A percentile compares a stretch with the other conserved stretches of the same genome.
phyloP scores from a whole-genome alignment of 371 early-diverging fungal genomes.

The Mucor irregularis region DNA sequence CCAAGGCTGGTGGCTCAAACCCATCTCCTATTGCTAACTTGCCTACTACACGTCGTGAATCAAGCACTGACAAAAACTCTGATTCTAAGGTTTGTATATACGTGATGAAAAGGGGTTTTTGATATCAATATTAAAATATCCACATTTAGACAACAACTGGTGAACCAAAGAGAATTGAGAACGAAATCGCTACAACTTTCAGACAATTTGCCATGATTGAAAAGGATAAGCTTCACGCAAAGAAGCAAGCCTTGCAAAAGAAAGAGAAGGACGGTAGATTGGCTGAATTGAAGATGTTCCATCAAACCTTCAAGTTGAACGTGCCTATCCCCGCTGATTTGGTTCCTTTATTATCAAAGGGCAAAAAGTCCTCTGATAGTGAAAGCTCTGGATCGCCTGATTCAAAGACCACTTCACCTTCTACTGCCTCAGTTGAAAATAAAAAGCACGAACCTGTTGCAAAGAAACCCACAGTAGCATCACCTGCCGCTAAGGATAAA shows the following conservation, averaged over 20 bases:
- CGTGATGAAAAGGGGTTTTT: too few relatives aligned
- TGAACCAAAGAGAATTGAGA: constrained; percentile 36
- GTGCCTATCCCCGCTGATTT: constrained; percentile 79
- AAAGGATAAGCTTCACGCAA: constrained; percentile 79
- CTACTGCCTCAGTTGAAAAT: background rate
- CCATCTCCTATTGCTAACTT: constrained; percentile 39
- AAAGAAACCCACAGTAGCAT: background rate
- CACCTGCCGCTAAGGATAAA: background rate
- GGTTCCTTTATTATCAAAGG: constrained; percentile 67
- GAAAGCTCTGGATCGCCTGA: background rate
- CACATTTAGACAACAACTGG: background rate
- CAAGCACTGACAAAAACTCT: constrained; percentile 13
- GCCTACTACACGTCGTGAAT: constrained; percentile 26
- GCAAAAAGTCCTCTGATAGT: constrained; percentile 27
- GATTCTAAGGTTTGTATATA: constrained; percentile 5
- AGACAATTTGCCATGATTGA: constrained; percentile 72
- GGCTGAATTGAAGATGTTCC: constrained; percentile 80
- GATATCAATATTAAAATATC: background rate
- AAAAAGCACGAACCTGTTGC: background rate
- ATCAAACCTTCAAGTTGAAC: constrained; percentile 71
- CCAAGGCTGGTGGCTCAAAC: constrained; percentile 25
- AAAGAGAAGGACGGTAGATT: constrained; percentile 77
- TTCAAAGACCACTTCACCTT: background rate
- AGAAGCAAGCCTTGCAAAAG: constrained; percentile 70
- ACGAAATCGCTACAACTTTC: constrained; percentile 66